Percentiles rank a stretch among this genome's conserved stretches.
These are phyloP conservation scores for Pouteria campechiana DNA, from an alignment of 179 eudicot species.

Conservation along the genomic window DNA sequence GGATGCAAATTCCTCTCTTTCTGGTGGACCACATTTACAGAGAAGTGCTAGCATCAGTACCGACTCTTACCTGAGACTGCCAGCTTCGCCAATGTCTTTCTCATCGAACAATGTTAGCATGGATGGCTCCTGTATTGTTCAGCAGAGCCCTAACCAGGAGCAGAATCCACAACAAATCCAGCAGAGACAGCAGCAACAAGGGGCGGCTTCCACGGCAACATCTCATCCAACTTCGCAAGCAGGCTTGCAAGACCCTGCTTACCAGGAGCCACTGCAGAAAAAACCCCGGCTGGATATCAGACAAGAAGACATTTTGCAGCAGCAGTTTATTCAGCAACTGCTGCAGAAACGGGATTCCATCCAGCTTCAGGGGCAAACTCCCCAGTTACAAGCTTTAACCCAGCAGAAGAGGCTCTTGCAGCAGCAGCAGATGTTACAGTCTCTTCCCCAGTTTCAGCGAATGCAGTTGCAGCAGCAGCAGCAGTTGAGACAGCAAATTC, in stretches of 20 bases:
- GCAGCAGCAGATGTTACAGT: constrained; percentile 63
- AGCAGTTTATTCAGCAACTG: constrained; percentile 62
- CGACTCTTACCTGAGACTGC: constrained; percentile 68
- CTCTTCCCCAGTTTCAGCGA: constrained; percentile 70
- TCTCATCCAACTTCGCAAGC: constrained; percentile 47
- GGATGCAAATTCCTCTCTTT: constrained; percentile 88
- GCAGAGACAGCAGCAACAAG: constrained; percentile 47
- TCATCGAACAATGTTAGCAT: constrained; percentile 79
- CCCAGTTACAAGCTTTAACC: constrained; percentile 69
- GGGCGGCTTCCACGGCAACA: constrained; percentile 49
- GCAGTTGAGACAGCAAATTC: constrained; percentile 64
- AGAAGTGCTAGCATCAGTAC: constrained; percentile 84
- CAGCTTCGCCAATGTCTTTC: constrained; percentile 89
- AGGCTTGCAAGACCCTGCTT: constrained; percentile 53
- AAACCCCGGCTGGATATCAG: constrained; percentile 78
- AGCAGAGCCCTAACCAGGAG: constrained; percentile 59
- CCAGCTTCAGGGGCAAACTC: constrained; percentile 56
- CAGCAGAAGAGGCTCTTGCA: constrained; percentile 81
- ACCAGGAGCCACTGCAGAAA: constrained; percentile 55
- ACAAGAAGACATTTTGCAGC: constrained; percentile 70
- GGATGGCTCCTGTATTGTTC: constrained; percentile 55
- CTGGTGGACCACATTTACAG: constrained; percentile 84
- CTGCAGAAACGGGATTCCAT: constrained; percentile 67
- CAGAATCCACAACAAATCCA: constrained; percentile 39
- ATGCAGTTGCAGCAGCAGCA: constrained; percentile 71